Base-by-base conservation (phyloP, 2,329 filamentous ascomycete species). In the Fusarium sp. region DNA sequence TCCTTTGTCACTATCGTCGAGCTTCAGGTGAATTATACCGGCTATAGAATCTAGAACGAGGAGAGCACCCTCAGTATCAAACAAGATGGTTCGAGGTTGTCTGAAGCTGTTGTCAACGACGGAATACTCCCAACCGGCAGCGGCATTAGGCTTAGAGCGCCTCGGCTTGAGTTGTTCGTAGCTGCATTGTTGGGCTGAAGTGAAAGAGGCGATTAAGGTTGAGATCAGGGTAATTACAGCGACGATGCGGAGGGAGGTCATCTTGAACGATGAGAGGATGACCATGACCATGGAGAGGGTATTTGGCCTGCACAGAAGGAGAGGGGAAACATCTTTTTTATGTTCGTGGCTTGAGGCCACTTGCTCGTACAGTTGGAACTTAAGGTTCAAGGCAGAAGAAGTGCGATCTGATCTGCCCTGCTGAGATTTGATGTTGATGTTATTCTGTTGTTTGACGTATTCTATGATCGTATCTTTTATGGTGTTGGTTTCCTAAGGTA, bases 1-100 rank as follows among this genome's bases (percentile, higher is more conserved):
- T 22, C 83, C 83, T 38, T 82, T 72, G 60, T 87, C 86, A 7
- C 82, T 76, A 28, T 87, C 86, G 6, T 82, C 76, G 38, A 88
- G 78, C 4, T 77, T 78, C 48, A 88, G 63, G 34, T 80, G 83
- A 22, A 81, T 76, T 39, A 89, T 81, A 6, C 87, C 86, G 5
- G 75, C 78, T 13, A 83, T 82, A 3, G 79, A 73, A 58, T 87
- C 84, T 45, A 88, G 78, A 22, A 88, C 82, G 6, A 89, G 79
- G 20, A 89, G 79, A 8, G 81, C 83, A 9, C 86, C 86, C 39
- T 81, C 79, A 9, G 67, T 74, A 70, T 89, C 87, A 62, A 88
- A 85, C 10, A 83, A 75, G 56, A 89, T 82, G 52, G 83, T 80
- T 18, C 87, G 83, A 4, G 87, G 87, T 17, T 79, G 81, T 9